These are phyloP conservation scores for Daedalea quercina DNA, from an alignment of 768 basidiomycete genomes.

Conservation along the genomic window DNA sequence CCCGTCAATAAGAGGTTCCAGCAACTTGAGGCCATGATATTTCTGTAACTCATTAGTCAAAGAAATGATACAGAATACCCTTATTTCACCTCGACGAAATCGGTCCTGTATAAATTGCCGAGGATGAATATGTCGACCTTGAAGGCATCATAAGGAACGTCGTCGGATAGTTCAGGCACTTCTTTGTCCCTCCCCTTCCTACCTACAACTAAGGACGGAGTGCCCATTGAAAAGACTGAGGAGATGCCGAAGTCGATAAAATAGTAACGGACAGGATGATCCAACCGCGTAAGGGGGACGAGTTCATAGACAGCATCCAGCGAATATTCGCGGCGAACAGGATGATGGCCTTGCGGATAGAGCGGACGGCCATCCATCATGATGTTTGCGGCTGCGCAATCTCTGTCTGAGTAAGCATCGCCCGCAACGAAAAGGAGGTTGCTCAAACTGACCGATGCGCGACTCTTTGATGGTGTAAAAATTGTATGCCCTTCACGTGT, in stretches of 20 bases:
- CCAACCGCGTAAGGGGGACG: constrained; percentile 24
- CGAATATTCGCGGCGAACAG: constrained; percentile 20
- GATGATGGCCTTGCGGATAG: constrained; percentile 14
- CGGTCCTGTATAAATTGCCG: constrained; percentile 14
- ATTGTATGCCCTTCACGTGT: constrained; percentile 14
- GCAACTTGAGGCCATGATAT: constrained; percentile 6
- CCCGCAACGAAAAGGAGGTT: neutral
- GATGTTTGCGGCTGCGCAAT: constrained; percentile 11
- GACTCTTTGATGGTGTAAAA: constrained; percentile 17
- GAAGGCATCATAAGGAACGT: constrained; percentile 16
- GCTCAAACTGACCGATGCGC: constrained; percentile 18
- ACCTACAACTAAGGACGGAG: constrained; percentile 7
- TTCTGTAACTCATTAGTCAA: neutral
- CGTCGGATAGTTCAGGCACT: constrained; percentile 15
- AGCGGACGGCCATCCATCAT: constrained; percentile 16
- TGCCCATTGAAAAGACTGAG: constrained; percentile 10
- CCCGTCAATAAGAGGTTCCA: constrained; percentile 6
- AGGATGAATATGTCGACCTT: constrained; percentile 18
- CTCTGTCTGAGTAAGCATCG: constrained; percentile 1
- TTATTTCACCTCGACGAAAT: constrained; percentile 11
- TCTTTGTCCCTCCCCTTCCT: constrained; percentile 14
- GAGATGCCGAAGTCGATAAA: constrained; percentile 18
- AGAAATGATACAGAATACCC: neutral
- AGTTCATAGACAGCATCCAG: constrained; percentile 25
- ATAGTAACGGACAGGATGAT: constrained; percentile 27